Base-by-base conservation (phyloP, 257 asterid genomes). In the Lycium ferocissimum region DNA sequence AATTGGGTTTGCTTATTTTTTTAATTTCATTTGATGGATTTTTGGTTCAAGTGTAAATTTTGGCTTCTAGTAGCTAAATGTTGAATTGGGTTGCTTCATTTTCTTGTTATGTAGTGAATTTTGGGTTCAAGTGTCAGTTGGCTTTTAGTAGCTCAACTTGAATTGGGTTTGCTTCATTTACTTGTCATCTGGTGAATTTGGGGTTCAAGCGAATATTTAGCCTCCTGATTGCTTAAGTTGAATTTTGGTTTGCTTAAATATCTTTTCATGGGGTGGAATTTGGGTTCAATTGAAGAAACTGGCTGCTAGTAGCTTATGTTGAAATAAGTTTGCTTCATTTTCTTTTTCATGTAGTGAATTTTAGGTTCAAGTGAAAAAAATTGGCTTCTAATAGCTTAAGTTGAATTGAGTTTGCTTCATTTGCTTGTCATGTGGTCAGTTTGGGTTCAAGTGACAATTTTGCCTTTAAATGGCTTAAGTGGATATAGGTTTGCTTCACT, bases 321-420 rank as follows among this genome's bases (percentile, higher is more conserved):
- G 75, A 67, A 67, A 67, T 37, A n/a, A 47, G n/a, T 67, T 65
- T 65, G 18, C 72, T 65, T 65, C 72, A 65, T 65, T 65, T 65
- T 65, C 72, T 65, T 65, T 40, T 65, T 26, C 43, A 65, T 65
- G 43, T 65, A 17, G 9, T 11, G 72, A 43, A 65, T 26, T 26
- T 65, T 63, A 38, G 8, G 8, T 22, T 65, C 5, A 65, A 65
- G 43, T 65, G 71, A 65, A 11, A 11, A 10, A 22, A 10, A 13
- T 2, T 65, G 43, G 72, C 18, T 65, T 65, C 9, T 11, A 65
- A 26, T 65, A 65, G 18, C 72, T 26, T 65, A 26, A 65, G 40
- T 20, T 10, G 72, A 65, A 65, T 65, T 65, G 18, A 65, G 69
- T 62, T 62, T 62, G 7, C 14, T 62, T 20, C 15, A 9, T 33